Percentiles rank a stretch among this genome's conserved stretches.
phyloP scores from a whole-genome alignment of 371 early-diverging fungal genomes.

The Syncephalastrum monosporum region DNA sequence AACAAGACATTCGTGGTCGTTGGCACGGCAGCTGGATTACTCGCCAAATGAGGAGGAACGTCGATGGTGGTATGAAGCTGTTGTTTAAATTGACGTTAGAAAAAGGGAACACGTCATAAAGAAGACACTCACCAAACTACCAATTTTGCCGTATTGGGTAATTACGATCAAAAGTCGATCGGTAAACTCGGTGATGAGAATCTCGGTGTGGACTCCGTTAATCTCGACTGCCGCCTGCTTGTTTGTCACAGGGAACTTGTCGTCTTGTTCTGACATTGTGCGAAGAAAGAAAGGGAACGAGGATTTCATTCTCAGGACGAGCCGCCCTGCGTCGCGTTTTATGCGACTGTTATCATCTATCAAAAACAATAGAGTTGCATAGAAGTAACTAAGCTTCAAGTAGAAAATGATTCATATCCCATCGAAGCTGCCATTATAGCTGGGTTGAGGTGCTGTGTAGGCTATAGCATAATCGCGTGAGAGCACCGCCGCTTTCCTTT shows the following conservation, averaged over 20 bases:
- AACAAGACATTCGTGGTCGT: conserved; percentile 52
- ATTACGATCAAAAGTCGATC: conserved; percentile 68
- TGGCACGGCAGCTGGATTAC: conserved; percentile 43
- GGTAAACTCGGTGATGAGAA: conserved; percentile 55
- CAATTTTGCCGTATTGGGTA: conserved; percentile 64
- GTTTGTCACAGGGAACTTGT: conserved; percentile 53
- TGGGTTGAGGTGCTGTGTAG: too few relatives aligned
- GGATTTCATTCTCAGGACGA: too few relatives aligned
- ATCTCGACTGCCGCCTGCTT: conserved; percentile 55
- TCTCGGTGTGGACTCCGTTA: conserved; percentile 63
- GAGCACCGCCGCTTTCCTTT: too few relatives aligned
- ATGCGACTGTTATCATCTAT: too few relatives aligned
- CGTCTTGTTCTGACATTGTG: too few relatives aligned
- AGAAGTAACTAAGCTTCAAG: too few relatives aligned
- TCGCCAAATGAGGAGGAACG: conserved; percentile 41
- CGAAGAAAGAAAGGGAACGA: too few relatives aligned
- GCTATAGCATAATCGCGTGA: too few relatives aligned
- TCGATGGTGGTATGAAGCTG: conserved; percentile 54
- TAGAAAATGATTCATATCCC: too few relatives aligned
- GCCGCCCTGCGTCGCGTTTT: too few relatives aligned
- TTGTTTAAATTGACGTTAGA: neutral
- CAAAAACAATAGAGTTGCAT: too few relatives aligned
- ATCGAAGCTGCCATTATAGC: too few relatives aligned
- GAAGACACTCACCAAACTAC: conserved; percentile 51
- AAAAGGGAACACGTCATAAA: neutral